Evolutionary conservation across 106 monocot genomes (phyloP), one percentile per base, ranked within the genome.

Genomic region (Hemerocallis citrina): DNA sequence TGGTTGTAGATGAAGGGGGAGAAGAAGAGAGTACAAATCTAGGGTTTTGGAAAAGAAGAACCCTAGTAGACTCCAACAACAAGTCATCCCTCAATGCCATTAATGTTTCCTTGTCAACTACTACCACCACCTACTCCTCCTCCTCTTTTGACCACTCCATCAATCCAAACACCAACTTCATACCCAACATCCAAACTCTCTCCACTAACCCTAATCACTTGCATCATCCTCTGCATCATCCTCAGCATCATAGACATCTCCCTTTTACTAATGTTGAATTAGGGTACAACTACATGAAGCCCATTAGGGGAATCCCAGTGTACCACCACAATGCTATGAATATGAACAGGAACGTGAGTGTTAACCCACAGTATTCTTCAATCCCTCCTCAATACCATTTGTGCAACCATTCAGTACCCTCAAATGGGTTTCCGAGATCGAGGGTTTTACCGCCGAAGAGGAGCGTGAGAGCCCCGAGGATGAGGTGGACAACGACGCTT

Each of bases 271-370:
- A n/a, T n/a, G n/a, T n/a, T n/a, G n/a, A n/a, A n/a, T n/a, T n/a
- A 25, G 29, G 29, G 12, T 4, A 21, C 17, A 32, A 20, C 31
- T 32, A 31, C 54, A 31, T 74, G 64, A 69, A 57, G 44, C 82
- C 82, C 24, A 84, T 84, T 6, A 66, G 84, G 57, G 84, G 84
- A 10, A 84, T 84, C 40, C 84, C 84, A 1, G 65, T 84, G 25
- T 84, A 83, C 62, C 73, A 58, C 15, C 11, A 71, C 62, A 27
- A n/a, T n/a, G n/a, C n/a, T n/a, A n/a, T n/a, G n/a, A n/a, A n/a
- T n/a, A n/a, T n/a, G n/a, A n/a, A n/a, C n/a, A n/a, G n/a, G n/a
- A n/a, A n/a, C n/a, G n/a, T n/a, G n/a, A n/a, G n/a, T n/a, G n/a
- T n/a, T n/a, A n/a, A n/a, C n/a, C n/a, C 3, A 5, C 57, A 34